Evolutionary conservation across 169 alveolate species (phyloP), one percentile per base, ranked within the genome.

Genomic region (Blepharisma undulans): DNA sequence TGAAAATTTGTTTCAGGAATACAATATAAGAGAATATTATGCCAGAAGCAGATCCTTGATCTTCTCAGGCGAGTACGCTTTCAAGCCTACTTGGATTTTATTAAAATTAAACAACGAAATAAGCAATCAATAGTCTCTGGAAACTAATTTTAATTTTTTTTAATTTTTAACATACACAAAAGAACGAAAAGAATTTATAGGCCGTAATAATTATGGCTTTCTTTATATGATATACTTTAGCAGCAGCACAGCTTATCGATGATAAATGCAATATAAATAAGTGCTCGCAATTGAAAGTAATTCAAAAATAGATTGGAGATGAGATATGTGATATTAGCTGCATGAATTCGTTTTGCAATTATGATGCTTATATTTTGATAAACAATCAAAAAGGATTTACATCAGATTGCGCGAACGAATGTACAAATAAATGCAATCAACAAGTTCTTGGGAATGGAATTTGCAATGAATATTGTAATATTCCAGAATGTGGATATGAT

Each of bases 401-500:
- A 22, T 25, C 80, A 0, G 80, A 74, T 22, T 74, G 80, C 29
- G 27, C 2, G 0, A 2, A 2, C 80, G 12, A 22, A 74, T 25
- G 80, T 25, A 1, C 0, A 4, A 29, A 5, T 74, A 0, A 14
- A 25, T 29, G 33, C 80, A 1, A 74, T 48, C 66, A 48, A 48
- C 1, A 5, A 48, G 12, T 2, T 48, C 12, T 72, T 1, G 92
- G 92, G 59, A 72, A 88, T 88, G 92, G 92, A 32, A 34, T 16
- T 2, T 88, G 92, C 25, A 74, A 88, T 74, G 74, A 72, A 10
- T 34, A 0, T 0, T 88, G 92, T 77, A 76, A 76, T 33, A 14
- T 76, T 33, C 77, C 29, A 1, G 16, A 3, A 6, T 88, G 92
- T 66, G 33, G 77, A 12, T 76, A 88, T 34, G 92, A 88, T 76